These are phyloP conservation scores for Fusarium penzigii DNA, from an alignment of 2,329 filamentous ascomycete species.

Conservation along the genomic window DNA sequence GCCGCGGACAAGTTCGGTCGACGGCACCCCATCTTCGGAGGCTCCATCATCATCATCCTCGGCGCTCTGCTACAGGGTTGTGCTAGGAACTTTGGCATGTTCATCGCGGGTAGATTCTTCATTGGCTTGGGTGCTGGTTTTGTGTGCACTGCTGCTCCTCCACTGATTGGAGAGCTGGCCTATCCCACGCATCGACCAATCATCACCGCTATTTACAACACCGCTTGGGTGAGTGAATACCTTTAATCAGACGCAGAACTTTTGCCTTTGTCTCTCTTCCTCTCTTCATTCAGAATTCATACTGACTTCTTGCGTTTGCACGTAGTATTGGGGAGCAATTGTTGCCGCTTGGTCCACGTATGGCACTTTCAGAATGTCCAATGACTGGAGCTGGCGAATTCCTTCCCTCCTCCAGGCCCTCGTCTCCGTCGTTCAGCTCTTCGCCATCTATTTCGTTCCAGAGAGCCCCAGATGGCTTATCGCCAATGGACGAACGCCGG, in stretches of 20 bases:
- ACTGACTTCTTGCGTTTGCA: no score
- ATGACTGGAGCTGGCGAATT: slow-evolving; percentile 26
- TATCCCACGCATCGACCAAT: slow-evolving; percentile 34
- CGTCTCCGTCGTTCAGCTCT: neutral
- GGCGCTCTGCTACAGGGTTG: slow-evolving; percentile 29
- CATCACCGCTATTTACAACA: slow-evolving; percentile 52
- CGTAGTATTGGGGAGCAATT: slow-evolving; percentile 39
- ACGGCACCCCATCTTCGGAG: neutral
- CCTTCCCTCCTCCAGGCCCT: slow-evolving; percentile 20
- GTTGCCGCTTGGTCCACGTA: slow-evolving; percentile 29
- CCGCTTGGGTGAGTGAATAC: slow-evolving; percentile 19
- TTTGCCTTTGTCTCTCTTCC: no score
- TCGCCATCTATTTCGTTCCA: slow-evolving; percentile 8
- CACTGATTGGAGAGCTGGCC: slow-evolving; percentile 35
- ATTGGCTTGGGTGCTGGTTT: slow-evolving; percentile 32
- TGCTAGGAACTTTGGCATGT: slow-evolving; percentile 24
- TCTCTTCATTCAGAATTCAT: no score
- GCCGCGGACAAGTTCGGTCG: slow-evolving; percentile 39
- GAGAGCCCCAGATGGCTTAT: slow-evolving; percentile 27
- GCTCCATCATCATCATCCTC: slow-evolving; percentile 21
- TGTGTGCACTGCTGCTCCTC: slow-evolving; percentile 28
- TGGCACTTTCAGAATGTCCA: slow-evolving; percentile 24
- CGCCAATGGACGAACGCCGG: slow-evolving; percentile 37
- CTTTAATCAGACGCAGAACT: neutral
- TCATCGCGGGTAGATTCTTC: slow-evolving; percentile 32